Percentiles rank a stretch among this genome's conserved stretches.
These are phyloP conservation scores for Phytopythium sindhum DNA, from an alignment of 352 stramenopile genomes.

Conservation along the genomic window DNA sequence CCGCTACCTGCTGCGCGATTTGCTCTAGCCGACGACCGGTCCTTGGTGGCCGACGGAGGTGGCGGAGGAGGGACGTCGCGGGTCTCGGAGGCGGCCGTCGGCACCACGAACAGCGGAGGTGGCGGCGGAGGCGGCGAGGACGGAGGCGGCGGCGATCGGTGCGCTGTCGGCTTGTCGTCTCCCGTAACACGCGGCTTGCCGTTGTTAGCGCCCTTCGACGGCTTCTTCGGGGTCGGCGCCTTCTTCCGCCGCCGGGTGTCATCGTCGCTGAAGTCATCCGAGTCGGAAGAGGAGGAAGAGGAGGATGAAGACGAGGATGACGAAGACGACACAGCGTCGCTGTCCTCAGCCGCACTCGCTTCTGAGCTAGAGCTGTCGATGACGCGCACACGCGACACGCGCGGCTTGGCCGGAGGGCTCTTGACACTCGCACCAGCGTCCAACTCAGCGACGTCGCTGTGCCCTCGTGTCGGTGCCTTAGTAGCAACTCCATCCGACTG, in stretches of 20 bases:
- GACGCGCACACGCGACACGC: conserved; percentile 30
- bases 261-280: conserved; percentile 30
- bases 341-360: conserved; percentile 28
- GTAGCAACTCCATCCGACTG: not conserved
- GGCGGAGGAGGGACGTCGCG: conserved; percentile 12
- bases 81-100: not conserved
- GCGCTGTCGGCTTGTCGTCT: not conserved
- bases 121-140: conserved; percentile 20
- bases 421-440: not conserved
- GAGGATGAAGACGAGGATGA: conserved; percentile 17
- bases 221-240: conserved; percentile 4
- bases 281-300: conserved; percentile 41
- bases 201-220: conserved; percentile 9
- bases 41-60: conserved; percentile 16
- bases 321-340: conserved; percentile 4
- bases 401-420: conserved; percentile 16
- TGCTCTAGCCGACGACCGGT: not conserved
- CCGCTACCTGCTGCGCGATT: not conserved
- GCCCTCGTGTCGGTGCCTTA: conserved; percentile 9
- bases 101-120: conserved; percentile 17
- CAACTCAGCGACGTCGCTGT: conserved; percentile 6
- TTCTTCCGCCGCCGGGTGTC: conserved; percentile 1
- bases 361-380: conserved; percentile 73
- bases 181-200: not conserved
- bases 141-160: conserved; percentile 10